Evolutionary conservation across 2,329 filamentous ascomycete species (phyloP), one percentile per base, ranked within the genome.

Genomic region (Clarireedia monteithiana): DNA sequence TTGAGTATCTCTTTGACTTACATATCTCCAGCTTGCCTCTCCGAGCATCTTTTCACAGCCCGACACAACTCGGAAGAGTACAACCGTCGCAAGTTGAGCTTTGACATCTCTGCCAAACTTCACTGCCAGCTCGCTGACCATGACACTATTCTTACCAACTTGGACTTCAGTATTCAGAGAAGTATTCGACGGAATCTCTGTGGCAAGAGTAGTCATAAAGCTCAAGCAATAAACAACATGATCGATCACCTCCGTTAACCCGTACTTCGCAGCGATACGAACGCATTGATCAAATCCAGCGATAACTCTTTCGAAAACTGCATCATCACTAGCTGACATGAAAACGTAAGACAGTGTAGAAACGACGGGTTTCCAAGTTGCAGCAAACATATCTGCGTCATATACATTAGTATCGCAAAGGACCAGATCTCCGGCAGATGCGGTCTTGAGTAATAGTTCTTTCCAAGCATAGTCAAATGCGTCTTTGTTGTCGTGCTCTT

Each of bases 391-490:
- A 68, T 99, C 91, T 4, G 91, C 89, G 71, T 99, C 95, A 70
- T 90, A 99, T 40, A 95, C 84, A 68, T 96, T 97, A 4, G 92
- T 96, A 63, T 95, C 81, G 69, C 91, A 95, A 30, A 92, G 76
- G 36, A 87, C 75, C 46, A 97, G 77, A 51, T 85, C 81, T 1
- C 87, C 85, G 0, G 89, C 83, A 6, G 83, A 82, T 62, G 88
- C 84, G 0, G 91, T 86, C 73, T 97, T 97, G 61, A 91, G 74
- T 42, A 97, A 75, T 10, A 99, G 75, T 70, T 99, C 94, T 69
- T 92, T 92, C 94, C 94, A 99, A 2, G 94, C 92, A 71, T 95
- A 94, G 69, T 97, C 92, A 68, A 97, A 97, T 1, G 91, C 91
- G 73, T 96, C 88, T 69, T 92, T 88, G 70, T 96, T 96, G 68